Percentiles rank a stretch among this genome's conserved stretches.
Evolutionary conservation across 2,329 filamentous ascomycete species (phyloP).

Genomic region (Trichoderma oligosporum): DNA sequence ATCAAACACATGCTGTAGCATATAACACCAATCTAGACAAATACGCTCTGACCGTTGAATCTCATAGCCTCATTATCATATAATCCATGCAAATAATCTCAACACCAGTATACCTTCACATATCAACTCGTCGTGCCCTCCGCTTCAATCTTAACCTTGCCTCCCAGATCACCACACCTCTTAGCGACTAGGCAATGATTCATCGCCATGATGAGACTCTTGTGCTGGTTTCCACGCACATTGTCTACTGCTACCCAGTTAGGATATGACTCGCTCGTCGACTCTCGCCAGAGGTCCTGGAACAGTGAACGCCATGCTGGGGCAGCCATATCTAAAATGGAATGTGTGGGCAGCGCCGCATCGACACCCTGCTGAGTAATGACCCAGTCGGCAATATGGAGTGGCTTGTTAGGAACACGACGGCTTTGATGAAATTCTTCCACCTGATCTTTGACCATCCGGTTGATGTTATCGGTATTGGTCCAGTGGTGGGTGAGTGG

Average conservation of each 20-base stretch:
- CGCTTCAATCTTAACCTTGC: slow-evolving; percentile 21
- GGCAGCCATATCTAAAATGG: slow-evolving; percentile 21
- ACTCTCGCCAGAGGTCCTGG: slow-evolving; percentile 25
- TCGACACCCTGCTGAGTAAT: slow-evolving; percentile 23
- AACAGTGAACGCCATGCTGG: slow-evolving; percentile 26
- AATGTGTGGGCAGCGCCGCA: neutral
- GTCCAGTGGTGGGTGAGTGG: slow-evolving; percentile 28
- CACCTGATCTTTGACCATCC: slow-evolving; percentile 27
- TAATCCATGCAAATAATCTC: too few species aligned
- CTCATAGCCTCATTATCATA: too few species aligned
- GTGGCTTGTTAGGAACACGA: slow-evolving; percentile 6
- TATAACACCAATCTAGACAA: too few species aligned
- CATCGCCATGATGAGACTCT: slow-evolving; percentile 28
- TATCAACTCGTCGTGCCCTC: neutral
- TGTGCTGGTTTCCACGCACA: slow-evolving; percentile 27
- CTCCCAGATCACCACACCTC: slow-evolving; percentile 26
- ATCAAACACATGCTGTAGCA: too few species aligned
- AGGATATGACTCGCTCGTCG: slow-evolving; percentile 28
- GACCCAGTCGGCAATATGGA: slow-evolving; percentile 30
- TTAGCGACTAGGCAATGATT: slow-evolving; percentile 32
- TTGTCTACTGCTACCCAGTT: slow-evolving; percentile 34
- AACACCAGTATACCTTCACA: neutral
- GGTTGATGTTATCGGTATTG: slow-evolving; percentile 17
- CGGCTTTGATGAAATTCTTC: slow-evolving; percentile 19
- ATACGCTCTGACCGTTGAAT: too few species aligned